Conservation (phyloP, 352 stramenopile genomes). For the Thraustotheca clavata region DNA sequence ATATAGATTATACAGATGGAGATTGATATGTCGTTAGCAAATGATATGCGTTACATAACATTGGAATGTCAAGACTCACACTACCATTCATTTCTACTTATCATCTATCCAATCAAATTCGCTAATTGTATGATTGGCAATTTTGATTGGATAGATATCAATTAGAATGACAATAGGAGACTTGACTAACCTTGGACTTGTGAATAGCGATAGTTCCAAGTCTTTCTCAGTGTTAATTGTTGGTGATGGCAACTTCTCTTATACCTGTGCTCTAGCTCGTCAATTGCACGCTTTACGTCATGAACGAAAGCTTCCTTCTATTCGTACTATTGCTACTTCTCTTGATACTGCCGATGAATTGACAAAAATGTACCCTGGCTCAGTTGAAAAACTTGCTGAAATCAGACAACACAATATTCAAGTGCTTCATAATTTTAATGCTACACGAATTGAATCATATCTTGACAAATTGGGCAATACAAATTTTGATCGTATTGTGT, state of each 20-base stretch:
- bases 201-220: background rate
- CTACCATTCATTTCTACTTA: too few relatives aligned
- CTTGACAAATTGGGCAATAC: background rate
- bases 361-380: slow-evolving; percentile 62
- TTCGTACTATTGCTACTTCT: slow-evolving; percentile 45
- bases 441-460: slow-evolving; percentile 49
- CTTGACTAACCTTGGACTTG: slow-evolving; percentile 11
- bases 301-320: background rate
- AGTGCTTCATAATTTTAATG: slow-evolving; percentile 65
- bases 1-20: too few relatives aligned
- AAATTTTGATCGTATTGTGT: slow-evolving; percentile 65
- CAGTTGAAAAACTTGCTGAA: slow-evolving; percentile 42
- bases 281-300: slow-evolving; percentile 27
- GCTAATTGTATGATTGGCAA: too few relatives aligned
- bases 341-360: slow-evolving; percentile 60
- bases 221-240: slow-evolving; percentile 67
- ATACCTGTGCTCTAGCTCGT: slow-evolving; percentile 56
- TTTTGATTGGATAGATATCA: too few relatives aligned
- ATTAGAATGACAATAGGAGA: background rate
- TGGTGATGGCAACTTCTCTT: slow-evolving; percentile 82
- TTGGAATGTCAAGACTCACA: too few relatives aligned
- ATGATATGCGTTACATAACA: too few relatives aligned
- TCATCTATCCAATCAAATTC: too few relatives aligned
- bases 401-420: slow-evolving; percentile 35
- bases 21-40: too few relatives aligned